Evolutionary conservation across 2,329 filamentous ascomycete genomes (phyloP).

Genomic region (Colletotrichum cordylinicola): DNA sequence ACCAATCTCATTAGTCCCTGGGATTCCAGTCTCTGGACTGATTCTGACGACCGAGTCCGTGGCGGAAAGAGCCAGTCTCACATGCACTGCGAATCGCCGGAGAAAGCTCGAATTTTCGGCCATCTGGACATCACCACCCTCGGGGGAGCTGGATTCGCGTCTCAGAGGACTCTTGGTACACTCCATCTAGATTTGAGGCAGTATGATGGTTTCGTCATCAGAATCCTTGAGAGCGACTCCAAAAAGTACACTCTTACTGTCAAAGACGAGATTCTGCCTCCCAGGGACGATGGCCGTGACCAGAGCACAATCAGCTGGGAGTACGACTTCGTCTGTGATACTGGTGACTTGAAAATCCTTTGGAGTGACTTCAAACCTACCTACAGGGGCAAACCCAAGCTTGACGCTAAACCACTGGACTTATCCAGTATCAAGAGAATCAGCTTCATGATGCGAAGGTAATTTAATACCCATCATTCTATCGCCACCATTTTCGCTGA

Average conservation of each 20-base stretch:
- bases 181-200: constrained; percentile 67
- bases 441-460: constrained; percentile 85
- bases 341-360: constrained; percentile 55
- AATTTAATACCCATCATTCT: constrained; percentile 24
- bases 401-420: constrained; percentile 66
- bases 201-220: constrained; percentile 66
- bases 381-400: constrained; percentile 72
- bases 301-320: constrained; percentile 78
- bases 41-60: constrained; percentile 78
- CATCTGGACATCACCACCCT: constrained; percentile 75
- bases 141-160: constrained; percentile 83
- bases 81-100: constrained; percentile 39
- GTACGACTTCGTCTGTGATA: constrained; percentile 62
- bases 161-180: constrained; percentile 70
- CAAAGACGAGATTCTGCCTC: constrained; percentile 70
- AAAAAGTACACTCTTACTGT: constrained; percentile 78
- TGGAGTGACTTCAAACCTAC: constrained; percentile 74
- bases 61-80: constrained; percentile 70
- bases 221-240: constrained; percentile 58
- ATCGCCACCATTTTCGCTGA: constrained; percentile 26
- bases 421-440: constrained; percentile 67
- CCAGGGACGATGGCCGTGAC: constrained; percentile 69
- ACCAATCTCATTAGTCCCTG: constrained; percentile 53
- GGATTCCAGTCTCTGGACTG: constrained; percentile 66
- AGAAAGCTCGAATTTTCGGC: constrained; percentile 68